These are phyloP conservation scores for Alternaria tenuissima DNA, from an alignment of 2,329 filamentous ascomycete species.

Conservation along the genomic window DNA sequence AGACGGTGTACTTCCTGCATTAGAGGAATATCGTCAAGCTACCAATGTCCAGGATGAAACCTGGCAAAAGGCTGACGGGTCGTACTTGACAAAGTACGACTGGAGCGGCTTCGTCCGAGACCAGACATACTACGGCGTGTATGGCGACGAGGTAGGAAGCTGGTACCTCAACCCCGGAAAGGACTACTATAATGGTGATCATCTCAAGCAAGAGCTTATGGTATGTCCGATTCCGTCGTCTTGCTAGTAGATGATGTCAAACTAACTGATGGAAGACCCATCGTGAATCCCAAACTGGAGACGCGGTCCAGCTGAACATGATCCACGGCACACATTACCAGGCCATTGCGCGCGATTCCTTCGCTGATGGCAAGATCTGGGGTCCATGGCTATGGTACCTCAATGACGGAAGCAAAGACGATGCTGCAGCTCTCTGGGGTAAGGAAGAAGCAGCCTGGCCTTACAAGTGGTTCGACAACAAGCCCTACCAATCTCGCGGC, in stretches of 20 bases:
- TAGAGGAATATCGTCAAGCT: constrained; percentile 54
- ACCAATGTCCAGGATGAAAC: constrained; percentile 65
- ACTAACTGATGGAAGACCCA: constrained; percentile 48
- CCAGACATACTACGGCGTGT: constrained; percentile 60
- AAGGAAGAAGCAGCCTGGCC: constrained; percentile 58
- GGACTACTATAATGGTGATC: constrained; percentile 63
- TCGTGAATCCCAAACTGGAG: constrained; percentile 60
- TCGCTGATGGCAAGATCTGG: constrained; percentile 50
- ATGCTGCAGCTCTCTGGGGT: constrained; percentile 53
- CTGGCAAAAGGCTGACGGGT: constrained; percentile 58
- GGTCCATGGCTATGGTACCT: constrained; percentile 53
- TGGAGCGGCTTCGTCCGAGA: constrained; percentile 53
- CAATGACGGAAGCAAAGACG: constrained; percentile 58
- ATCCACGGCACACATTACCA: constrained; percentile 59
- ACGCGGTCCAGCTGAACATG: constrained; percentile 64
- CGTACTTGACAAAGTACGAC: constrained; percentile 63
- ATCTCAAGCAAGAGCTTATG: constrained; percentile 63
- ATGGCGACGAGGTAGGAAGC: constrained; percentile 59
- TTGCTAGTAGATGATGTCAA: neutral
- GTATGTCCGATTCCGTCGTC: constrained; percentile 26
- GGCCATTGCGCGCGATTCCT: constrained; percentile 40
- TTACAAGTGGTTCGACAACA: constrained; percentile 59
- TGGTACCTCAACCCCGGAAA: constrained; percentile 62
- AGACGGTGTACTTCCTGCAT: constrained; percentile 56
- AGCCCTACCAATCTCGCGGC: constrained; percentile 60